phyloP scores from a whole-genome alignment of 176 grass and related monocot species.

The Chrysopogon serrulatus region DNA sequence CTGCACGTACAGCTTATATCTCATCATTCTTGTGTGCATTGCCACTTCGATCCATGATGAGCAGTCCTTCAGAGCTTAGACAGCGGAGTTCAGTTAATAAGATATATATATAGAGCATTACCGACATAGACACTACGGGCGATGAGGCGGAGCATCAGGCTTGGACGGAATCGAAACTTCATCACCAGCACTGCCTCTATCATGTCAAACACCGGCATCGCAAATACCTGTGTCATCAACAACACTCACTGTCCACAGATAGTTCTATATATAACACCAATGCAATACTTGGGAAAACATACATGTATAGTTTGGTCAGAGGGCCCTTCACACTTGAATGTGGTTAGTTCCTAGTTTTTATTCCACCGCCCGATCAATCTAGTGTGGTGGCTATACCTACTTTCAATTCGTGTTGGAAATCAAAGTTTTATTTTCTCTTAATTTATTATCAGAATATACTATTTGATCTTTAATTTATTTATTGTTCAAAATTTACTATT shows the following conservation, averaged over 20 bases:
- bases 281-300: neutral
- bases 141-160: neutral
- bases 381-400: too few relatives aligned
- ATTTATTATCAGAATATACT: too few relatives aligned
- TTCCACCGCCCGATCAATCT: too few relatives aligned
- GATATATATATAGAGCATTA: neutral
- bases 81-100: neutral
- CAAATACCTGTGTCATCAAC: neutral
- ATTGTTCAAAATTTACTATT: too few relatives aligned
- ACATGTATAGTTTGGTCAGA: too few relatives aligned
- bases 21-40: neutral
- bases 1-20: constrained; percentile 22
- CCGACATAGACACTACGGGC: neutral
- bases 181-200: neutral
- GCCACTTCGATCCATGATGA: neutral
- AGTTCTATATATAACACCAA: too few relatives aligned
- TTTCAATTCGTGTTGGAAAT: too few relatives aligned
- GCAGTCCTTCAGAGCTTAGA: neutral
- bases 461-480: too few relatives aligned
- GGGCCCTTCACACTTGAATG: too few relatives aligned
- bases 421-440: too few relatives aligned
- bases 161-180: neutral
- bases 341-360: too few relatives aligned
- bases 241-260: neutral
- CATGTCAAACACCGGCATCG: neutral